phyloP scores from a whole-genome alignment of 371 early-diverging fungal species.

The Mucor sp. region DNA sequence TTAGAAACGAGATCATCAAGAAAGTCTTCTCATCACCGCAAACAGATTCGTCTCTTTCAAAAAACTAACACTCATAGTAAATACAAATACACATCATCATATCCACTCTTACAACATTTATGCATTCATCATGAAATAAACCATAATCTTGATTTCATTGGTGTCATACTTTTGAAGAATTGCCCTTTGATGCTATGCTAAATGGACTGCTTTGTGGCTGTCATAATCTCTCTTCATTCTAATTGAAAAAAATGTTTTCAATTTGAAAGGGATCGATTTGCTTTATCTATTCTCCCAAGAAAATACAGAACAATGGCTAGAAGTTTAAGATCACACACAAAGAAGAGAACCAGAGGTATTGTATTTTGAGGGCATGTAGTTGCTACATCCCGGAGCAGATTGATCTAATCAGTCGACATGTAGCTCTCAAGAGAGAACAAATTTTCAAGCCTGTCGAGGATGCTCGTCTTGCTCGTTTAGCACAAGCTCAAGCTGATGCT shows the following conservation, averaged over 20 bases:
- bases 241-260: constrained; percentile 8
- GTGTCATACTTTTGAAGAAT: background rate
- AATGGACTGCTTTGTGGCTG: constrained; percentile 17
- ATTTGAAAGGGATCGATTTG: background rate
- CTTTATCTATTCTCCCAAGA: background rate
- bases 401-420: background rate
- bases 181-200: background rate
- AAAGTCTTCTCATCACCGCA: constrained; percentile 7
- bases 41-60: background rate
- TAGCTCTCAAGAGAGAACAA: constrained; percentile 48
- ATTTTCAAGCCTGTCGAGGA: constrained; percentile 52
- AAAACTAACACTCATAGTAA: background rate
- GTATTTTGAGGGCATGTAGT: background rate
- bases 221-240: background rate
- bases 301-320: constrained; percentile 33
- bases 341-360: constrained; percentile 45
- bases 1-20: constrained; percentile 1
- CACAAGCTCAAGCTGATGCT: constrained; percentile 48
- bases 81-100: background rate
- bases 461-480: constrained; percentile 45
- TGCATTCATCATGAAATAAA: background rate
- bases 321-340: constrained; percentile 48
- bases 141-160: background rate
- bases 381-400: background rate
- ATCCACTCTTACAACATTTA: background rate